Base-by-base conservation (phyloP, 2,329 filamentous ascomycete genomes). In the Metarhizium anisopliae region DNA sequence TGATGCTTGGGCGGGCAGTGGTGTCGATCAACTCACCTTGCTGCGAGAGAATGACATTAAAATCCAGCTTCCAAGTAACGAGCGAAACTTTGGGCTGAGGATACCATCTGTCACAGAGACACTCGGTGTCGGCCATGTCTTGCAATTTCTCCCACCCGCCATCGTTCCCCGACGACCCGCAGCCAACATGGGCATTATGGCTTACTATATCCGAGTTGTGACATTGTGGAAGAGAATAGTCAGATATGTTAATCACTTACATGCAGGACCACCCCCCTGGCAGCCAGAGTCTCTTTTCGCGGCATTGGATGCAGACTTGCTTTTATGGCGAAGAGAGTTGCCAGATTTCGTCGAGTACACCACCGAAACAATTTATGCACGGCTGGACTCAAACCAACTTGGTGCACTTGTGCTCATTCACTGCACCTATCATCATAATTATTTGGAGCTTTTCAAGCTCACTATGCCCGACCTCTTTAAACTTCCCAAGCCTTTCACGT, bases 401-500 rank as follows among this genome's bases (percentile, higher is more conserved):
- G 74, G 74, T 14, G 73, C 73, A 10, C 64, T 77, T 47, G 70
- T 74, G 13, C 60, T 76, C 3, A 67, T 77, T 8, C 74, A 76
- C 59, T 76, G 73, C 60, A 77, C 74, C 30, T 77, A 75, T 51
- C 72, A 77, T 49, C 73, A 76, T 60, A 75, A 73, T 50, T 69
- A 74, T 43, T 64, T 76, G 4, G 74, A 77, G 58, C 66, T 77
- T 2, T 77, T 76, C 61, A 72, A 74, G 32, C 70, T 77, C 54
- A 71, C 73, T 13, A 72, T 77, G 72, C 74, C 74, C 0, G 69
- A 72, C 47, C 63, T 77, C 4, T 76, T 77, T 60, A 70, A 72
- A 54, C 63, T 74, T n/a, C 66, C 70, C 38, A 69, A 74, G 43
- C 70, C 72, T 1, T 67, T 74, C n/a, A 63, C 62, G 40, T 72